Evolutionary conservation across 179 eudicot genomes (phyloP).

Genomic region (Pouteria campechiana): DNA sequence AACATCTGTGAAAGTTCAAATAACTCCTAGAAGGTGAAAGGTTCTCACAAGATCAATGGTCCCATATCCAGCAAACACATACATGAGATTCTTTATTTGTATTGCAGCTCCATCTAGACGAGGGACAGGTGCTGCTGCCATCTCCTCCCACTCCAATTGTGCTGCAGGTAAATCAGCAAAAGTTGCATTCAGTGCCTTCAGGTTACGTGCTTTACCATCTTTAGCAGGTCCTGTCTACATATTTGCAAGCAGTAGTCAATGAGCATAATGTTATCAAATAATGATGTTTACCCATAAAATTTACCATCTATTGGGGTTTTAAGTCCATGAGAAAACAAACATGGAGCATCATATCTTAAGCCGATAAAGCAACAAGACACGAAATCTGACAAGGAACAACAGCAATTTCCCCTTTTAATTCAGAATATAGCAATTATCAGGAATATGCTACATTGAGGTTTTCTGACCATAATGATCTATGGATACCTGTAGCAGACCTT

Average conservation of each 20-base stretch:
- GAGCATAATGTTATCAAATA: too few relatives aligned
- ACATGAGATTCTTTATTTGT: slow-evolving; percentile 76
- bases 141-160: slow-evolving; percentile 75
- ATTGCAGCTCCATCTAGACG: slow-evolving; percentile 96
- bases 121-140: slow-evolving; percentile 67
- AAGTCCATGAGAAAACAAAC: background rate
- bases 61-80: slow-evolving; percentile 91
- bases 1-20: too few relatives aligned
- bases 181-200: slow-evolving; percentile 57
- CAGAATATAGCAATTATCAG: too few relatives aligned
- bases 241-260: slow-evolving; percentile 9
- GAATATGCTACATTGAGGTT: too few relatives aligned
- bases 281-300: background rate
- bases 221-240: slow-evolving; percentile 15
- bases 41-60: slow-evolving; percentile 73
- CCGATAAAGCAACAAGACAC: background rate
- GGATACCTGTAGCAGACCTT: too few relatives aligned
- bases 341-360: background rate
- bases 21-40: slow-evolving; percentile 1
- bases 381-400: too few relatives aligned
- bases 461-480: too few relatives aligned
- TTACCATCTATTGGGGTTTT: background rate
- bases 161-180: slow-evolving; percentile 88
- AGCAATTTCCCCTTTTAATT: too few relatives aligned
- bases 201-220: slow-evolving; percentile 14